Conservation (phyloP, 2,329 filamentous ascomycete species). For the Trichoderma endophyticum region DNA sequence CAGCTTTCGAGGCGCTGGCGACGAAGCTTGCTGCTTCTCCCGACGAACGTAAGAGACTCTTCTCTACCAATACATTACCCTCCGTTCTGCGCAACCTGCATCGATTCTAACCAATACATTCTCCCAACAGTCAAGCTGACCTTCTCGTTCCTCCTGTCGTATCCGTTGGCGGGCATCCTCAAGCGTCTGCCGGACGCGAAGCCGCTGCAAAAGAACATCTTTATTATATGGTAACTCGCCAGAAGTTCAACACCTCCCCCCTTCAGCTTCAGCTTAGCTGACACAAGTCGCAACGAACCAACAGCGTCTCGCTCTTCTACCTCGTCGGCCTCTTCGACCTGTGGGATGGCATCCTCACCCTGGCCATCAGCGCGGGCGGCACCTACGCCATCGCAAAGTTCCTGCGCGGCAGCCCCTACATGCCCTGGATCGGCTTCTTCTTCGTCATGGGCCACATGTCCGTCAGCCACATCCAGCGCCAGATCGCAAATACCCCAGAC, state of each 20-base stretch:
- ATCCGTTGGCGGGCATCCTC: slow-evolving; percentile 81
- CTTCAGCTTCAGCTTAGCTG: neutral
- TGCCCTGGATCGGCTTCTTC: slow-evolving; percentile 95
- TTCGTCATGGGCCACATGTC: slow-evolving; percentile 97
- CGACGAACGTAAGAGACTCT: slow-evolving; percentile 38
- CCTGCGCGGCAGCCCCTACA: slow-evolving; percentile 75
- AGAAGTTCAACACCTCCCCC: neutral
- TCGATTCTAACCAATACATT: neutral
- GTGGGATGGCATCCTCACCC: slow-evolving; percentile 77
- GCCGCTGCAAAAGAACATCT: slow-evolving; percentile 82
- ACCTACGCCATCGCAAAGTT: slow-evolving; percentile 82
- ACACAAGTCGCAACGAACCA: neutral
- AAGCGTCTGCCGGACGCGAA: slow-evolving; percentile 86
- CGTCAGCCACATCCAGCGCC: slow-evolving; percentile 79
- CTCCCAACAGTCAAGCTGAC: slow-evolving; percentile 77
- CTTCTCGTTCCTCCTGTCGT: slow-evolving; percentile 84
- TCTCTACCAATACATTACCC: neutral
- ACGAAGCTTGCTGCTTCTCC: slow-evolving; percentile 33
- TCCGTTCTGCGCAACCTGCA: neutral
- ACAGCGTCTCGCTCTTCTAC: slow-evolving; percentile 79
- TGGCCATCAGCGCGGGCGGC: slow-evolving; percentile 74
- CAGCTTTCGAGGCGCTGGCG: slow-evolving; percentile 37
- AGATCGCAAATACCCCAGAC: slow-evolving; percentile 63
- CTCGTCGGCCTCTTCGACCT: slow-evolving; percentile 90
- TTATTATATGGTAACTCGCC: slow-evolving; percentile 66